A percentile compares a stretch with the other conserved stretches of the same genome.
Evolutionary conservation across 805 yeast genomes (phyloP).

Genomic region (Candida saitoana): DNA sequence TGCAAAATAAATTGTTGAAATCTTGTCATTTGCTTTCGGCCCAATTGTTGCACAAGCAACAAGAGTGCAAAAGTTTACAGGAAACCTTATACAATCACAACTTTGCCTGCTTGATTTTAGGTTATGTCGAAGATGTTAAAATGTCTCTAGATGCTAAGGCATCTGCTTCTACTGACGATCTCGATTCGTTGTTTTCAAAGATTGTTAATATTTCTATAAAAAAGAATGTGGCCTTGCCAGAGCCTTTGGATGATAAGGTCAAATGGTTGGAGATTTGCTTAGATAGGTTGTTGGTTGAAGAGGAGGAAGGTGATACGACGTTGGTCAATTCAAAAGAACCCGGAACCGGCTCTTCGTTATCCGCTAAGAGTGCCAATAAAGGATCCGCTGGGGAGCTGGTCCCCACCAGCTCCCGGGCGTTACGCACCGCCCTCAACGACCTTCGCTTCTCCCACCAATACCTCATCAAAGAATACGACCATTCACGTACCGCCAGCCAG

Average conservation of each 20-base stretch:
- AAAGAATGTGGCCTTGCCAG: slow-evolving; percentile 39
- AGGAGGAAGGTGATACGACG: background rate
- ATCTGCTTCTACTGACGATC: slow-evolving; percentile 4
- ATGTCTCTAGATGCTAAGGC: slow-evolving; percentile 13
- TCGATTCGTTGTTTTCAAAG: slow-evolving; percentile 45
- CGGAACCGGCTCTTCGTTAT: too few relatives aligned
- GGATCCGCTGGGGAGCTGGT: background rate
- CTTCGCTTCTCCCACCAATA: slow-evolving; percentile 69
- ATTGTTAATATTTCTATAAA: slow-evolving; percentile 46
- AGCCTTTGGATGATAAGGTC: slow-evolving; percentile 18
- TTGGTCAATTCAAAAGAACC: too few relatives aligned
- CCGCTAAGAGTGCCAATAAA: background rate
- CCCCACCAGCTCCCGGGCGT: background rate
- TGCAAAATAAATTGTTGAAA: slow-evolving; percentile 29
- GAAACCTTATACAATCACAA: slow-evolving; percentile 37
- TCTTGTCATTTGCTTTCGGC: slow-evolving; percentile 29
- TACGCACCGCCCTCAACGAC: slow-evolving; percentile 58
- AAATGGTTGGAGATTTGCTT: slow-evolving; percentile 40
- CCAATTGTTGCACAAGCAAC: slow-evolving; percentile 20
- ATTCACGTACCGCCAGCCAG: slow-evolving; percentile 54
- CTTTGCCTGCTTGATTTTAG: slow-evolving; percentile 41
- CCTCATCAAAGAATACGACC: slow-evolving; percentile 62
- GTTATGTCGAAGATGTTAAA: slow-evolving; percentile 44
- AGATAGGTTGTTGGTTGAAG: slow-evolving; percentile 23
- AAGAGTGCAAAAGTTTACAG: slow-evolving; percentile 26